Percentiles rank a stretch among this genome's conserved stretches.
Conservation (phyloP, 345 rosid species). For the Eucalyptus dawsonii region DNA sequence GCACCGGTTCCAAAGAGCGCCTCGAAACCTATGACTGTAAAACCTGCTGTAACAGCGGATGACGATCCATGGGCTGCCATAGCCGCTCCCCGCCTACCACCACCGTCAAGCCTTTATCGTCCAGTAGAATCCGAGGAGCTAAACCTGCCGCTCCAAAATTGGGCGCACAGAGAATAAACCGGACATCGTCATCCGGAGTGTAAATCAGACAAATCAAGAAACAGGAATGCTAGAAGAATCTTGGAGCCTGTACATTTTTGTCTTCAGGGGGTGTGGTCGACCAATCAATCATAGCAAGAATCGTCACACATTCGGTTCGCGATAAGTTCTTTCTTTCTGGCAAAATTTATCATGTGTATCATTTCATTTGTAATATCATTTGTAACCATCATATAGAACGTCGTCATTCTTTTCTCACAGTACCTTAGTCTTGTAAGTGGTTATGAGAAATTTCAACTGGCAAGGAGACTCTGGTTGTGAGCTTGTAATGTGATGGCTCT, state of each 20-base stretch:
- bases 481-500: not conserved
- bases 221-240: not conserved
- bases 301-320: not conserved
- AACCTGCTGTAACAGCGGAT: slow-evolving; percentile 27
- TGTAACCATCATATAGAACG: slow-evolving; percentile 20
- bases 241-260: slow-evolving; percentile 33
- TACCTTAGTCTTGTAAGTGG: not conserved
- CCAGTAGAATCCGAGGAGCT: slow-evolving; percentile 66
- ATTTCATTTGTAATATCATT: slow-evolving; percentile 50
- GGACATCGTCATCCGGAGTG: slow-evolving; percentile 63
- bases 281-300: not conserved
- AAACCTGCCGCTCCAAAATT: slow-evolving; percentile 61
- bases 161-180: slow-evolving; percentile 90
- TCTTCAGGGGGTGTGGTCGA: not conserved
- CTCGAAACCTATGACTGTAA: slow-evolving; percentile 59
- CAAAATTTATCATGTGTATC: not conserved
- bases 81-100: slow-evolving; percentile 95
- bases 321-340: slow-evolving; percentile 3
- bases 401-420: slow-evolving; percentile 12
- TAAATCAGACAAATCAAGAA: slow-evolving; percentile 3
- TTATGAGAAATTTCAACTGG: not conserved
- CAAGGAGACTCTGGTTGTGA: not conserved
- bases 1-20: slow-evolving; percentile 65
- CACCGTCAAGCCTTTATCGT: slow-evolving; percentile 56
- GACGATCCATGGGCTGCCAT: slow-evolving; percentile 94